Conservation (phyloP, 2,329 filamentous ascomycete species). For the Nannizziopsis barbatae region DNA sequence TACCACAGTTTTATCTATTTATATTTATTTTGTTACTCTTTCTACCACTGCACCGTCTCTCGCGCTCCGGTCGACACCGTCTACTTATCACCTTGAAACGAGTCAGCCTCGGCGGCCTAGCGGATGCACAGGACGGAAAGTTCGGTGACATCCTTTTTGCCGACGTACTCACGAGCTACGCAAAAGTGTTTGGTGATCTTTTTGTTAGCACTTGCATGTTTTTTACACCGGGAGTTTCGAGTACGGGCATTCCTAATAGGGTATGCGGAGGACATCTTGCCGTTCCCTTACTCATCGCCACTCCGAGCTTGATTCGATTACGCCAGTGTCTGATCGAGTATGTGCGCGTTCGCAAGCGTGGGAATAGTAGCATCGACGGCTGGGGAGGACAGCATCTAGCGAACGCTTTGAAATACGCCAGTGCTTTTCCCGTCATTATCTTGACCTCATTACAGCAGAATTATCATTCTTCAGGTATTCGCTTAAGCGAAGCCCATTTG, state of each 20-base stretch:
- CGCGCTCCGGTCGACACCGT: constrained; percentile 59
- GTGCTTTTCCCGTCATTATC: constrained; percentile 81
- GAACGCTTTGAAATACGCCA: constrained; percentile 92
- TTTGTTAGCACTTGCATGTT: constrained; percentile 92
- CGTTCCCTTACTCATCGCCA: constrained; percentile 71
- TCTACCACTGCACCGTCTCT: constrained; percentile 57
- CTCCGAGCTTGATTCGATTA: constrained; percentile 76
- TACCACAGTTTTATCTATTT: constrained; percentile 74
- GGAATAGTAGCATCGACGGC: constrained; percentile 39
- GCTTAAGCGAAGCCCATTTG: constrained; percentile 45
- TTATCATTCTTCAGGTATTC: constrained; percentile 41
- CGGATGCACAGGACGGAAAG: constrained; percentile 76
- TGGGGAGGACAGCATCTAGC: constrained; percentile 81
- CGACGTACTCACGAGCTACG: constrained; percentile 88
- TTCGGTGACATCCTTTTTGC: constrained; percentile 90
- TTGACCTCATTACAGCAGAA: constrained; percentile 63
- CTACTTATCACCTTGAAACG: constrained; percentile 66
- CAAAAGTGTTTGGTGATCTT: constrained; percentile 80
- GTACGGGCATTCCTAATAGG: constrained; percentile 70
- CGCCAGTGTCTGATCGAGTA: constrained; percentile 90
- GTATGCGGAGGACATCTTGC: constrained; percentile 66
- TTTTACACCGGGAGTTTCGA: constrained; percentile 56
- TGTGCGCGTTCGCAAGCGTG: constrained; percentile 52
- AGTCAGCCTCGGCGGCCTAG: constrained; percentile 73
- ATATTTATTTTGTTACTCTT: constrained; percentile 61